Evolutionary conservation across 805 yeast genomes (phyloP), one percentile per base, ranked within the genome.

Genomic region (Spathaspora sp.): DNA sequence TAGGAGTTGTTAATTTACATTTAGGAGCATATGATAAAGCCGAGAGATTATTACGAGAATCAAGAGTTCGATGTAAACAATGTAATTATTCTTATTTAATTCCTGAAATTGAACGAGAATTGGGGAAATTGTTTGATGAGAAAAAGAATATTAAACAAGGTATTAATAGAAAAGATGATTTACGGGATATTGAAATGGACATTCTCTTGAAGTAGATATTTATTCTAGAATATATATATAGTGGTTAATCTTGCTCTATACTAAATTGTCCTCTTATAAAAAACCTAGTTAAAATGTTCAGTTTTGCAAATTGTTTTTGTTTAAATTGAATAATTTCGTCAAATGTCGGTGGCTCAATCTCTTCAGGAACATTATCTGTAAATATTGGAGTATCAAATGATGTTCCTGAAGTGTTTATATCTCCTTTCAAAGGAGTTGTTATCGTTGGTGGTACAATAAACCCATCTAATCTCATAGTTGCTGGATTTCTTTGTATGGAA

Each of bases 1-100:
- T 89, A 42, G 98, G 97, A 1, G 96, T 91, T 5, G 77, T 89
- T 10, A 77, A 80, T 44, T 67, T 86, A n/a, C 89, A 88, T 58
- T 62, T 73, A 45, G 80, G 85, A 0, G 69, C 83, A 10, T 73
- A 79, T 51, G 77, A 73, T 1, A 68, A 76, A 50, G 91, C 96
- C 0, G 82, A 80, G 56, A 73, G 82, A 42, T 69, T 80, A 26
- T 70, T 92, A 46, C 72, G 85, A 6, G 91, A 87, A 62, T 83
- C 96, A 0, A 77, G 89, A 32, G 75, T 82, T 23, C 73, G 90
- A 53, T 91, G 96, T 0, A 77, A 78, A 57, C 85, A 84, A 14
- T 76, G 86, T 52, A 86, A 85, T 11, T 81, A 86, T 60, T 73
- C 73, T 17, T 88, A 85, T 39, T 71, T 91, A 48, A 72, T 86